Evolutionary conservation across 495 filamentous ascomycete genomes (phyloP).

Genomic region (Margaritispora aquatica): DNA sequence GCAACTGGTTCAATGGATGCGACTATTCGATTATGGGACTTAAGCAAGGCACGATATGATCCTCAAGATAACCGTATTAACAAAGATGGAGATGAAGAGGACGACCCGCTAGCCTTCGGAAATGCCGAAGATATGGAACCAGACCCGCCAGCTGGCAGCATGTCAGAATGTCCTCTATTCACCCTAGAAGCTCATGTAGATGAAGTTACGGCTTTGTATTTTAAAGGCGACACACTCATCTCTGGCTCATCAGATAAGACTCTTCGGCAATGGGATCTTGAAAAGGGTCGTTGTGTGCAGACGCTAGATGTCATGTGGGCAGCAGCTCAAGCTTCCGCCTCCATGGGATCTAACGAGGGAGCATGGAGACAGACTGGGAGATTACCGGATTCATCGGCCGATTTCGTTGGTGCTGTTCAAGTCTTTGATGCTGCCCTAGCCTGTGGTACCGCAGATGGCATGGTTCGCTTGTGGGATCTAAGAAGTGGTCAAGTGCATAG

Average conservation of each 20-base stretch:
- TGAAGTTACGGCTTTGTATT: constrained; percentile 91
- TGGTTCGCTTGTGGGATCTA: constrained; percentile 97
- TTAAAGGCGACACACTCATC: constrained; percentile 79
- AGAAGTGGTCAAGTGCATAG: constrained; percentile 93
- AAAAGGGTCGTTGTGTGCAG: constrained; percentile 92
- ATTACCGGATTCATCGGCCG: constrained; percentile 60
- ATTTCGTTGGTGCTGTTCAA: constrained; percentile 93
- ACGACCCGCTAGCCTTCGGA: constrained; percentile 53
- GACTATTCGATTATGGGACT: constrained; percentile 90
- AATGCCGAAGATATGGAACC: constrained; percentile 53
- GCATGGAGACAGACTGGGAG: constrained; percentile 52
- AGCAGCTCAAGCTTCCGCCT: constrained; percentile 80
- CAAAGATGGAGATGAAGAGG: constrained; percentile 56
- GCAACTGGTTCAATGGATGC: constrained; percentile 96
- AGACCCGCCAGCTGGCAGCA: constrained; percentile 60
- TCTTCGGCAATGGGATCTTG: constrained; percentile 93
- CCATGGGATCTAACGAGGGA: constrained; percentile 45
- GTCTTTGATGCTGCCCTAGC: constrained; percentile 96
- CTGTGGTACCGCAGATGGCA: constrained; percentile 97
- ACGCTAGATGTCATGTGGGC: constrained; percentile 99
- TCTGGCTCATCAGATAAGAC: constrained; percentile 98
- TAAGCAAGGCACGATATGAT: constrained; percentile 54
- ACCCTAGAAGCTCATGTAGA: constrained; percentile 86
- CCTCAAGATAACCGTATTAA: constrained; percentile 58
- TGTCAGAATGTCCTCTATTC: constrained; percentile 83